Evolutionary conservation across 306 rosid genomes (phyloP).

Genomic region (Vigna reflexopilosa): DNA sequence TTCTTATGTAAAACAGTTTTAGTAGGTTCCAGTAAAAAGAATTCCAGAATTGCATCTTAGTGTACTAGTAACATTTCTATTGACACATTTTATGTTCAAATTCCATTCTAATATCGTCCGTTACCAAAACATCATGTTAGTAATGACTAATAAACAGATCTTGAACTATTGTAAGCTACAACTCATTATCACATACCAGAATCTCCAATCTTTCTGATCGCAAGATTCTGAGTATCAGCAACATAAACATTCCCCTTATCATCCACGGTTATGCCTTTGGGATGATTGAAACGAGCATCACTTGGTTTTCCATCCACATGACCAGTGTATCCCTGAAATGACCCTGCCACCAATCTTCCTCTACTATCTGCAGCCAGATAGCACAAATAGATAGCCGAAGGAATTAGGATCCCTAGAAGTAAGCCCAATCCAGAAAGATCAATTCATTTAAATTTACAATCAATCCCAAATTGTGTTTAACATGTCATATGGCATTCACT

Average conservation of each 20-base stretch:
- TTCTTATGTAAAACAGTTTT: constrained; percentile 29
- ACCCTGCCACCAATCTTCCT: constrained; percentile 98
- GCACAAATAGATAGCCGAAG: constrained; percentile 31
- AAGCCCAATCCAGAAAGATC: background rate
- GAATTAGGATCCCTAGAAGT: background rate
- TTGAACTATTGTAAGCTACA: constrained; percentile 41
- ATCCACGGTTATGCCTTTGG: constrained; percentile 90
- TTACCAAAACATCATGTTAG: constrained; percentile 23
- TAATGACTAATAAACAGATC: constrained; percentile 33
- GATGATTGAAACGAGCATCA: constrained; percentile 95
- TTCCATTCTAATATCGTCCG: constrained; percentile 29
- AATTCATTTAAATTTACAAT: constrained; percentile 1
- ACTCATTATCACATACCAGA: constrained; percentile 67
- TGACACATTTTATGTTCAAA: constrained; percentile 6
- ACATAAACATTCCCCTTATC: constrained; percentile 96
- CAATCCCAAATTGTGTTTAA: constrained; percentile 3
- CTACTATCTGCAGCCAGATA: constrained; percentile 81
- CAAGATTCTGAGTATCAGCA: constrained; percentile 91
- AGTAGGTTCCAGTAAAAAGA: constrained; percentile 22
- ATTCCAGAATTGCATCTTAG: constrained; percentile 22
- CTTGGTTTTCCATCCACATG: constrained; percentile 96
- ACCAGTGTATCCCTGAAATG: constrained; percentile 92
- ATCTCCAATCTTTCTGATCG: constrained; percentile 96
- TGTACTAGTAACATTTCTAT: constrained; percentile 20
- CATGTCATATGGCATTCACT: constrained; percentile 29